Evolutionary conservation across 768 basidiomycete species (phyloP).

Genomic region (Psilocybe cyanescens): DNA sequence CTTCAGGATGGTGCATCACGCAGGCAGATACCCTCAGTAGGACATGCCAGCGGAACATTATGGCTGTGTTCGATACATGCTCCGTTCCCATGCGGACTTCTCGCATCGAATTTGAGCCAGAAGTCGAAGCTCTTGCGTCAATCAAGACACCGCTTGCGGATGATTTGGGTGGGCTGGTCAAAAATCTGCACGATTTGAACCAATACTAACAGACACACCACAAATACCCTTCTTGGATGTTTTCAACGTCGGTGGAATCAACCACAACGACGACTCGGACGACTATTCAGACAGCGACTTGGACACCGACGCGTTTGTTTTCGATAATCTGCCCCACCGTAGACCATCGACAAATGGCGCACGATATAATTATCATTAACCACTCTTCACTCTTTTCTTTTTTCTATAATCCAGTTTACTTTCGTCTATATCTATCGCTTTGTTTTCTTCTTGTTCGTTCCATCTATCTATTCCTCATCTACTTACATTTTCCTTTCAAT

Average conservation of each 20-base stretch:
- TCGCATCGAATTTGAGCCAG: conserved; percentile 74
- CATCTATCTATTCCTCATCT: too few relatives aligned
- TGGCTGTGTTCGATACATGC: conserved; percentile 87
- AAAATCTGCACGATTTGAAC: conserved; percentile 76
- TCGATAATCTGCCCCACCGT: conserved; percentile 55
- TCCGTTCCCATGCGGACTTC: conserved; percentile 71
- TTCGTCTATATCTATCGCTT: conserved; percentile 9
- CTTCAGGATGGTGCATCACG: too few relatives aligned
- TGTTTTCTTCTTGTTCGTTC: not conserved
- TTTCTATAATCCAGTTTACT: conserved; percentile 11
- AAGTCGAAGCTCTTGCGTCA: conserved; percentile 49
- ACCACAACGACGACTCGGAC: conserved; percentile 52
- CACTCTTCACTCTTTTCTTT: conserved; percentile 14
- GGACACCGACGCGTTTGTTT: conserved; percentile 65
- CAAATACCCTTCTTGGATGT: conserved; percentile 83
- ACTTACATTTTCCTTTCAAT: too few relatives aligned
- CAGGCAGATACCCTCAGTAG: too few relatives aligned
- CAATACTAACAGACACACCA: conserved; percentile 65
- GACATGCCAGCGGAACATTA: conserved; percentile 74
- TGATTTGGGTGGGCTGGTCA: conserved; percentile 78
- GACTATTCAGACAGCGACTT: conserved; percentile 52
- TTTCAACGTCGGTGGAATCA: conserved; percentile 59
- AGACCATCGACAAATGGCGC: conserved; percentile 49
- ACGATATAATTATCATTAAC: conserved; percentile 35
- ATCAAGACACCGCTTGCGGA: conserved; percentile 52